Percentiles rank a stretch among this genome's conserved stretches.
phyloP scores from a whole-genome alignment of 768 basidiomycete genomes.

The Rhizopogon vulgaris region DNA sequence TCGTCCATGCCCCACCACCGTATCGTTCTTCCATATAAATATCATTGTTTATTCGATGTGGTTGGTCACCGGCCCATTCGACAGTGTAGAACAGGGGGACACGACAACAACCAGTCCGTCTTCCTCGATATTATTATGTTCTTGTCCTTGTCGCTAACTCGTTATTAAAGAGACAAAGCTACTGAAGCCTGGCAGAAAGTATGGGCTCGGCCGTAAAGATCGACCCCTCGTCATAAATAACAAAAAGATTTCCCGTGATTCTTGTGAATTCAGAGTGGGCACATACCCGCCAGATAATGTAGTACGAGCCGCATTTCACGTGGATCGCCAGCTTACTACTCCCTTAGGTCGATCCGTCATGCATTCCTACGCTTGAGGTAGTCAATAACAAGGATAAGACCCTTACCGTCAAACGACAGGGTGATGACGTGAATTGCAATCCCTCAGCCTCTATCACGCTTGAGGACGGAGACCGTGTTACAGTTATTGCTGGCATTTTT shows the following conservation, averaged over 20 bases:
- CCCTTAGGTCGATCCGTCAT: slow-evolving; percentile 42
- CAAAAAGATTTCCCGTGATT: slow-evolving; percentile 60
- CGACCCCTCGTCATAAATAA: slow-evolving; percentile 44
- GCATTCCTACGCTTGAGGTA: slow-evolving; percentile 43
- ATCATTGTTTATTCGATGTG: slow-evolving; percentile 33
- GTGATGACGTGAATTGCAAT: slow-evolving; percentile 28
- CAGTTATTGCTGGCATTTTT: slow-evolving; percentile 35
- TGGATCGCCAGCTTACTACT: background rate
- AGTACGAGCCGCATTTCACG: slow-evolving; percentile 35
- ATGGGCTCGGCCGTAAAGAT: slow-evolving; percentile 54
- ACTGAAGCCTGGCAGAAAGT: slow-evolving; percentile 52
- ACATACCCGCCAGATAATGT: slow-evolving; percentile 44
- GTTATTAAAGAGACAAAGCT: slow-evolving; percentile 43
- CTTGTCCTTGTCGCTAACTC: background rate
- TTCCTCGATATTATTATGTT: background rate
- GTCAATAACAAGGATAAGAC: slow-evolving; percentile 42
- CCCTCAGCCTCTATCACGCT: slow-evolving; percentile 35
- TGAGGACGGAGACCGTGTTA: slow-evolving; percentile 48
- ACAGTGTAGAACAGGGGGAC: slow-evolving; percentile 32
- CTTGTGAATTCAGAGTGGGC: slow-evolving; percentile 54
- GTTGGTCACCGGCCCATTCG: slow-evolving; percentile 50
- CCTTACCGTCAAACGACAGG: slow-evolving; percentile 35
- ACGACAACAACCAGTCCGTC: slow-evolving; percentile 35
- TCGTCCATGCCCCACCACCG: background rate
- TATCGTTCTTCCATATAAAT: background rate